Percentiles rank a stretch among this genome's conserved stretches.
phyloP scores from a whole-genome alignment of 768 basidiomycete species.

The Rhizopogon vinicolor region DNA sequence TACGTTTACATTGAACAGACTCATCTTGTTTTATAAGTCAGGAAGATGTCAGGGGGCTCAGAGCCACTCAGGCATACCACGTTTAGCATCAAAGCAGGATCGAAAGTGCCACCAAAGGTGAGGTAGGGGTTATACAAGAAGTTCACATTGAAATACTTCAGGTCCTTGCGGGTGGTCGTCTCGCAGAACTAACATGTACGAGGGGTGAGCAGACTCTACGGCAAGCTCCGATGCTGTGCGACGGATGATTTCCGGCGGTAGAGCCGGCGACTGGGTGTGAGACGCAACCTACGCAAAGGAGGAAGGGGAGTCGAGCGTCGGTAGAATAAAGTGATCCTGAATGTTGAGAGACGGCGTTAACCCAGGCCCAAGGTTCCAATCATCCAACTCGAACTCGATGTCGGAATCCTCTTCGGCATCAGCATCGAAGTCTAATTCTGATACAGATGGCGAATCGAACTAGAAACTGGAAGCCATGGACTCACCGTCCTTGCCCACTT shows the following conservation, averaged over 20 bases:
- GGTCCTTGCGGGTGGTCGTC: constrained; percentile 47
- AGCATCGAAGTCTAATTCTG: constrained; percentile 4
- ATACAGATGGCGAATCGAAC: constrained; percentile 2
- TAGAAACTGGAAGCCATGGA: constrained; percentile 6
- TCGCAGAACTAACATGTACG: constrained; percentile 42
- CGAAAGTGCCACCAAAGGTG: constrained; percentile 57
- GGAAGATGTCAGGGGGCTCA: neutral
- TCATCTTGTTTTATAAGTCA: constrained; percentile 35
- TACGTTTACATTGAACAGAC: constrained; percentile 51
- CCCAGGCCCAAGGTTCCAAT: constrained; percentile 6
- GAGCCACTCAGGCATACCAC: constrained; percentile 39
- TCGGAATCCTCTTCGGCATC: neutral
- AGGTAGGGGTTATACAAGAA: constrained; percentile 56
- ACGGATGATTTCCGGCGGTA: constrained; percentile 12
- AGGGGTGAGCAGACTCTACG: constrained; percentile 2
- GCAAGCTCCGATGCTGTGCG: constrained; percentile 20
- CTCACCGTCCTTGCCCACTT: constrained; percentile 69
- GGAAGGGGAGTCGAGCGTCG: constrained; percentile 69
- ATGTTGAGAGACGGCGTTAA: constrained; percentile 36
- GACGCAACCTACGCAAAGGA: constrained; percentile 23
- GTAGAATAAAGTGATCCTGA: constrained; percentile 67
- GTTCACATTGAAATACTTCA: constrained; percentile 18
- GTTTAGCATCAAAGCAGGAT: constrained; percentile 55
- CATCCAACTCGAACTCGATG: neutral
- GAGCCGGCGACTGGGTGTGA: neutral